Conservation (phyloP, 2,329 filamentous ascomycete genomes). For the Colletotrichum australisinense region DNA sequence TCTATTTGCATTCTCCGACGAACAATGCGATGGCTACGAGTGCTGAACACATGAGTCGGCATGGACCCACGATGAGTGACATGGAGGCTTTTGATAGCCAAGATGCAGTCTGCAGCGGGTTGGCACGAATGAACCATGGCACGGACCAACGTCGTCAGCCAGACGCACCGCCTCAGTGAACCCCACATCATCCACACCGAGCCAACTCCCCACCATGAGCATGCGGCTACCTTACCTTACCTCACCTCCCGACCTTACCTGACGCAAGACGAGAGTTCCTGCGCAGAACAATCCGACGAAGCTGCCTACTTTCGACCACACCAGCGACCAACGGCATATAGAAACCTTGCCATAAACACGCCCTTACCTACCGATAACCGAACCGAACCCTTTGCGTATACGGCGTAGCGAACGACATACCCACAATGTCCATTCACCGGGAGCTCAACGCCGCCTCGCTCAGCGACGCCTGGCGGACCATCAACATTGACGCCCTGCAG, state of each 20-base stretch:
- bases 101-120: conserved; percentile 15
- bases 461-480: conserved; percentile 81
- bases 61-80: not conserved
- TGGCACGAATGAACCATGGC: not conserved
- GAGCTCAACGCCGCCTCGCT: conserved; percentile 71
- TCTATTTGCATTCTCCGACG: not conserved
- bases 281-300: conserved; percentile 5
- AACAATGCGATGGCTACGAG: not conserved
- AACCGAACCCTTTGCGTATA: not conserved
- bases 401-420: not conserved
- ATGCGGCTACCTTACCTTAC: conserved; percentile 34
- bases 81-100: not conserved
- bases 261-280: conserved; percentile 13
- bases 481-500: conserved; percentile 92
- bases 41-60: not conserved
- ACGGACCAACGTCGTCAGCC: conserved; percentile 15
- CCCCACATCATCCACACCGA: conserved; percentile 33
- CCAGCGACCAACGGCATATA: not conserved
- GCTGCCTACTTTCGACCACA: conserved; percentile 1
- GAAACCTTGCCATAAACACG: not conserved
- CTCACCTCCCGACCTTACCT: conserved; percentile 26
- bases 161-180: conserved; percentile 33
- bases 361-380: not conserved
- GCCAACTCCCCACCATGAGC: conserved; percentile 30
- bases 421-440: conserved; percentile 73